Evolutionary conservation across 2,329 filamentous ascomycete species (phyloP).

Genomic region (Alternaria triticimaculans): DNA sequence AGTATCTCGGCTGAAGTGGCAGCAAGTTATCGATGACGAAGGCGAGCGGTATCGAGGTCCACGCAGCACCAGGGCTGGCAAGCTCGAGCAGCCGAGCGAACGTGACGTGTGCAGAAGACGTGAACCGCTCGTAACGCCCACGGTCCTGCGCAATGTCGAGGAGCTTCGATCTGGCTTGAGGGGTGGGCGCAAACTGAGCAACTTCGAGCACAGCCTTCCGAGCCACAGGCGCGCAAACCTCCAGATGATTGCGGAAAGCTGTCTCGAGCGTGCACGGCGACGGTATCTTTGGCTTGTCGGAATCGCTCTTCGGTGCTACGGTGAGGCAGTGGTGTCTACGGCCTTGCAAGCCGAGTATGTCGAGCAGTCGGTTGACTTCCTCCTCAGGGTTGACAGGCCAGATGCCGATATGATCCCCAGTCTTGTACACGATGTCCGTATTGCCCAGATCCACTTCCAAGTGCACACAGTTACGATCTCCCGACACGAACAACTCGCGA

Average conservation of each 20-base stretch:
- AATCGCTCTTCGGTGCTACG: conserved; percentile 36
- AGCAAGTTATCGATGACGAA: conserved; percentile 41
- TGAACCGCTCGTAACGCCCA: conserved; percentile 42
- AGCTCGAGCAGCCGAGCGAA: conserved; percentile 48
- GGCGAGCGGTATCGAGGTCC: conserved; percentile 43
- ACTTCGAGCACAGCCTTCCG: conserved; percentile 49
- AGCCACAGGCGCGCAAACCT: conserved; percentile 53
- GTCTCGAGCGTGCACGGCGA: conserved; percentile 50
- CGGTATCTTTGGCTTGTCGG: conserved; percentile 47
- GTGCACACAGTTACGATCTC: conserved; percentile 51
- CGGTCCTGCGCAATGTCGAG: conserved; percentile 41
- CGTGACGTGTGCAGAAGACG: conserved; percentile 44
- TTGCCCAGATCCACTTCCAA: conserved; percentile 50
- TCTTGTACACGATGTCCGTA: conserved; percentile 51
- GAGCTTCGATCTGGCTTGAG: conserved; percentile 40
- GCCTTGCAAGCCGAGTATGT: conserved; percentile 31
- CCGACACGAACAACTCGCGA: conserved; percentile 46
- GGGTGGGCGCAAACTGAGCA: conserved; percentile 50
- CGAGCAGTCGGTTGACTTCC: conserved; percentile 47
- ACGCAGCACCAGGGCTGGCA: conserved; percentile 31
- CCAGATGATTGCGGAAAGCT: conserved; percentile 56
- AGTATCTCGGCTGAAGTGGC: conserved; percentile 40
- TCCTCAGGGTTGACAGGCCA: conserved; percentile 51
- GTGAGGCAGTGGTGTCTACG: conserved; percentile 31
- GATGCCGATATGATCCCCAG: conserved; percentile 52